Evolutionary conservation across 257 asterid species (phyloP).

Genomic region (Perilla frutescens): DNA sequence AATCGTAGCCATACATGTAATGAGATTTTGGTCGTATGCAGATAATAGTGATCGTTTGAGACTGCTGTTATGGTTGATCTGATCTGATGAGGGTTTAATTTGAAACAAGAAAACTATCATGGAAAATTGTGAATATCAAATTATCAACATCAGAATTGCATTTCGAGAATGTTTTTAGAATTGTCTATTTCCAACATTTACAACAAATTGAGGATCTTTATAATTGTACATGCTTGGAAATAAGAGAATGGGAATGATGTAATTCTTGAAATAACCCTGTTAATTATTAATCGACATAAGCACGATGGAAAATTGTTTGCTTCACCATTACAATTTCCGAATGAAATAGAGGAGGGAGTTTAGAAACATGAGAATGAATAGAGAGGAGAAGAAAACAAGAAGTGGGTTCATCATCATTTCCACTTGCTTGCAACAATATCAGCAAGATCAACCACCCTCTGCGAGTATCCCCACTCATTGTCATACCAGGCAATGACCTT

Average conservation of each 20-base stretch:
- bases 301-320: constrained; percentile 44
- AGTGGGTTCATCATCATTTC: constrained; percentile 53
- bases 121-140: too few species aligned
- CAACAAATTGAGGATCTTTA: constrained; percentile 1
- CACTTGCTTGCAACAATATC: constrained; percentile 92
- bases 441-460: constrained; percentile 98
- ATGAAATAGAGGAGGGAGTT: constrained; percentile 39
- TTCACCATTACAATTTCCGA: constrained; percentile 49
- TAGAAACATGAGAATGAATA: constrained; percentile 41
- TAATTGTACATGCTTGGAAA: not conserved
- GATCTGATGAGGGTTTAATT: not conserved
- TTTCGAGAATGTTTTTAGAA: too few species aligned
- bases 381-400: not conserved
- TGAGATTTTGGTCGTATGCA: not conserved
- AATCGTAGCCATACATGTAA: not conserved
- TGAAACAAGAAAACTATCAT: not conserved
- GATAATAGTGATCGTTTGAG: not conserved
- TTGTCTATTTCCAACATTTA: not conserved
- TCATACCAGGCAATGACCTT: constrained; percentile 99
- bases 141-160: too few species aligned
- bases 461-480: constrained; percentile 99
- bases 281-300: constrained; percentile 23
- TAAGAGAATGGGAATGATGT: not conserved
- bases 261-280: not conserved
- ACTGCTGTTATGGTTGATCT: not conserved